These are phyloP conservation scores for Ogataea allantospora DNA, from an alignment of 805 yeast species.

Conservation along the genomic window DNA sequence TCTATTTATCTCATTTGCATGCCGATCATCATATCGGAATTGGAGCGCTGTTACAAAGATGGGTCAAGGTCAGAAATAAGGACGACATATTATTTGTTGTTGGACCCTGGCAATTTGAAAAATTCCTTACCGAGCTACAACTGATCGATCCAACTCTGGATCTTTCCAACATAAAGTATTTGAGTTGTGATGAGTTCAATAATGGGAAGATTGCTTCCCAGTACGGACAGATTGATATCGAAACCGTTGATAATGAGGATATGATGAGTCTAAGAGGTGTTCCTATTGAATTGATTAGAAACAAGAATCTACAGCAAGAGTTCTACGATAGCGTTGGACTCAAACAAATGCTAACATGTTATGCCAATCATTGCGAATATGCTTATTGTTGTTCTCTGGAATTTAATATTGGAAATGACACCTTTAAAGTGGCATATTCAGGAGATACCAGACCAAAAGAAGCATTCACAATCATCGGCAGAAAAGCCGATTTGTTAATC, in stretches of 20 bases:
- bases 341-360: conserved; percentile 51
- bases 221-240: conserved; percentile 28
- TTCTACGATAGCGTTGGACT: conserved; percentile 46
- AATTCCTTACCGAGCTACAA: conserved; percentile 68
- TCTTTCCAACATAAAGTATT: conserved; percentile 16
- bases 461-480: conserved; percentile 61
- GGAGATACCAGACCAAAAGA: conserved; percentile 92
- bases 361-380: conserved; percentile 82
- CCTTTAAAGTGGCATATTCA: conserved; percentile 78
- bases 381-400: conserved; percentile 67
- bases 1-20: conserved; percentile 86
- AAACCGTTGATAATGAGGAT: conserved; percentile 20
- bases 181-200: conserved; percentile 36
- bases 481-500: conserved; percentile 65
- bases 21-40: conserved; percentile 97
- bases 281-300: conserved; percentile 1
- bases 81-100: conserved; percentile 51
- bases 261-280: conserved; percentile 15
- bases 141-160: conserved; percentile 23
- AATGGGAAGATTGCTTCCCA: conserved; percentile 11
- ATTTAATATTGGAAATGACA: conserved; percentile 34
- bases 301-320: conserved; percentile 9
- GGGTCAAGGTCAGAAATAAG: conserved; percentile 45
- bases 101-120: conserved; percentile 71
- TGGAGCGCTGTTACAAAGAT: conserved; percentile 62